Percentiles rank a stretch among this genome's conserved stretches.
Evolutionary conservation across 805 yeast genomes (phyloP).

Genomic region (Yarrowia sp.): DNA sequence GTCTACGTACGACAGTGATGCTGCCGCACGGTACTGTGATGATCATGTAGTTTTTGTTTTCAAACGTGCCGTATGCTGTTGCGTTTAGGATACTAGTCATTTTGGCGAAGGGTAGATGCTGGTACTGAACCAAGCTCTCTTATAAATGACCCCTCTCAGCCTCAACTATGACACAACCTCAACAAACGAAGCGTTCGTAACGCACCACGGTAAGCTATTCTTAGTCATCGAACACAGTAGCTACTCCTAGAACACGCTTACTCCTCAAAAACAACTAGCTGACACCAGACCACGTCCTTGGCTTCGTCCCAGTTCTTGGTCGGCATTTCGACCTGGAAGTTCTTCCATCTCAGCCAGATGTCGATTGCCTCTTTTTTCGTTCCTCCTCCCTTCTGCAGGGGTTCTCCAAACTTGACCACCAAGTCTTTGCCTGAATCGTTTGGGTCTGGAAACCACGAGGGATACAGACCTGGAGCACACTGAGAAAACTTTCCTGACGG

Average conservation of each 20-base stretch:
- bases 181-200: no score
- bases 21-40: no score
- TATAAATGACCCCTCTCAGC: no score
- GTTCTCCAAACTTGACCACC: slow-evolving; percentile 43
- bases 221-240: no score
- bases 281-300: slow-evolving; percentile 35
- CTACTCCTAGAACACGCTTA: no score
- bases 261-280: slow-evolving; percentile 37
- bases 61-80: neutral
- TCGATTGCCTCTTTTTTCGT: slow-evolving; percentile 35
- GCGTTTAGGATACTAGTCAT: no score
- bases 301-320: slow-evolving; percentile 43
- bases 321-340: slow-evolving; percentile 41
- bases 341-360: slow-evolving; percentile 45
- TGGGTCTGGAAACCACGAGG: slow-evolving; percentile 31
- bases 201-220: no score
- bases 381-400: slow-evolving; percentile 47
- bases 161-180: no score
- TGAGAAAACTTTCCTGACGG: slow-evolving; percentile 31
- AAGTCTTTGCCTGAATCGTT: slow-evolving; percentile 37
- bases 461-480: slow-evolving; percentile 22
- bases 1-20: no score
- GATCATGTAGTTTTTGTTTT: no score
- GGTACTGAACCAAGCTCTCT: no score
- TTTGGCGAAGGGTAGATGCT: no score